Percentiles rank a stretch among this genome's conserved stretches.
Conservation (phyloP, 805 yeast species). For the Ogataea sp. region DNA sequence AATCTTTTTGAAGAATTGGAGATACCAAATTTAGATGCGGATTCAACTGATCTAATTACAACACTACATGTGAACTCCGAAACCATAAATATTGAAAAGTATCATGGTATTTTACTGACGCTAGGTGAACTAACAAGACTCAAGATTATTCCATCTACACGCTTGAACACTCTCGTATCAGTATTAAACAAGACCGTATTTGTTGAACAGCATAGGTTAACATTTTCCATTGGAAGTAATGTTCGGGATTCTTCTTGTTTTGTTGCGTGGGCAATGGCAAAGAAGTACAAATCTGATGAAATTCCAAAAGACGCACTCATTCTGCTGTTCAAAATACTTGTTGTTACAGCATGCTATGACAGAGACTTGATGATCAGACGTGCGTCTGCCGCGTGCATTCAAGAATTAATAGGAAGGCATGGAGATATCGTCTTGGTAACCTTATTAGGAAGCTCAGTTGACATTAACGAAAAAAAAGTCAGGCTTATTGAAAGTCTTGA, state of each 20-base stretch:
- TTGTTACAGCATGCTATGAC: slow-evolving; percentile 58
- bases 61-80: slow-evolving; percentile 18
- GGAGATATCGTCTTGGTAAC: slow-evolving; percentile 33
- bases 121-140: slow-evolving; percentile 39
- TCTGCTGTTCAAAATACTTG: slow-evolving; percentile 28
- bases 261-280: slow-evolving; percentile 69
- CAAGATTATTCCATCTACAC: slow-evolving; percentile 9
- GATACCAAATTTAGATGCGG: slow-evolving; percentile 8
- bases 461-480: slow-evolving; percentile 32
- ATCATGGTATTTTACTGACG: slow-evolving; percentile 52
- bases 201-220: slow-evolving; percentile 48
- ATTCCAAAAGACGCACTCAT: slow-evolving; percentile 11
- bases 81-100: slow-evolving; percentile 30
- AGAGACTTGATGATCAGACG: slow-evolving; percentile 65
- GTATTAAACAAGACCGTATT: slow-evolving; percentile 41
- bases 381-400: slow-evolving; percentile 81
- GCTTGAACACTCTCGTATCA: slow-evolving; percentile 21
- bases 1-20: slow-evolving; percentile 28
- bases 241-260: slow-evolving; percentile 83
- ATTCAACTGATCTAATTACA: not conserved
- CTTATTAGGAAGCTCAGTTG: slow-evolving; percentile 1
- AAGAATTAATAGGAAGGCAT: slow-evolving; percentile 76
- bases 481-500: slow-evolving; percentile 53
- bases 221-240: slow-evolving; percentile 52
- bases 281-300: slow-evolving; percentile 23